Conservation (phyloP, 164 flowering plant genomes). For the Annona cherimola region DNA sequence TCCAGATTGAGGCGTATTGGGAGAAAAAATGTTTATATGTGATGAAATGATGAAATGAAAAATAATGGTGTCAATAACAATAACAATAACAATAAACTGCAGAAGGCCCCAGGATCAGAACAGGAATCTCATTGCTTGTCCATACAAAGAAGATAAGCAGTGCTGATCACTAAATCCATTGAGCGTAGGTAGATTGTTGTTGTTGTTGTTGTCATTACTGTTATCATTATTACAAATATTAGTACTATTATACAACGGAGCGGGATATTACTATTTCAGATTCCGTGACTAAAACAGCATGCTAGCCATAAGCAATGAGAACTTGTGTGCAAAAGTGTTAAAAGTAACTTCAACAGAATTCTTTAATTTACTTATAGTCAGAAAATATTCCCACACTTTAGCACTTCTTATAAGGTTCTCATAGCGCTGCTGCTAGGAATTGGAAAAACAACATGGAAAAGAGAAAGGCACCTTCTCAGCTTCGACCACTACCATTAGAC, state of each 20-base stretch:
- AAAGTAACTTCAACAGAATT: not conserved
- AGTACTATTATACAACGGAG: too few relatives aligned
- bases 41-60: not conserved
- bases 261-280: too few relatives aligned
- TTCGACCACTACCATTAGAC: conserved; percentile 79
- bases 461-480: conserved; percentile 66
- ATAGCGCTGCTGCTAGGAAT: not conserved
- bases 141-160: not conserved
- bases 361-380: not conserved
- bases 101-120: not conserved
- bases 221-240: too few relatives aligned
- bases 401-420: not conserved
- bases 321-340: not conserved
- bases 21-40: not conserved
- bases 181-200: not conserved
- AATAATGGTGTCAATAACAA: too few relatives aligned
- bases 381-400: not conserved
- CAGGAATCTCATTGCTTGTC: not conserved
- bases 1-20: not conserved
- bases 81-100: too few relatives aligned
- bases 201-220: too few relatives aligned
- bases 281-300: not conserved
- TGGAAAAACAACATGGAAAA: not conserved
- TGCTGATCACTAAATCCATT: not conserved
- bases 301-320: not conserved